Percentiles rank a stretch among this genome's conserved stretches.
Evolutionary conservation across 192 early-diverging fungal species (phyloP).

Genomic region (Coemansia sp.): DNA sequence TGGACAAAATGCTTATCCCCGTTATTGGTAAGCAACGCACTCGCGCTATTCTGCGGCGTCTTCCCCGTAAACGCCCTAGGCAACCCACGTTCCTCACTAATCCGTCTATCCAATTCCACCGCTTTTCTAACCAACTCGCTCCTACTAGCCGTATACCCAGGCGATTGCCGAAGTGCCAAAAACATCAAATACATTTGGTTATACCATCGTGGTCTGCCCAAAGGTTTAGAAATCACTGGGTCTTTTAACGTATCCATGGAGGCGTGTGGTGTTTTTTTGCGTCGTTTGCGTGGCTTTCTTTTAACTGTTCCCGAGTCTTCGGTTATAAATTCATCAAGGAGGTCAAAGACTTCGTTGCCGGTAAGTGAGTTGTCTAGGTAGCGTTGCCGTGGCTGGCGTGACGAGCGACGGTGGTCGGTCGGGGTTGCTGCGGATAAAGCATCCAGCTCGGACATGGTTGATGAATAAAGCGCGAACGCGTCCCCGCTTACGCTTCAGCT

Average conservation of each 20-base stretch:
- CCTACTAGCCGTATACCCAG: constrained; percentile 67
- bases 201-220: constrained; percentile 75
- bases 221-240: neutral
- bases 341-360: constrained; percentile 48
- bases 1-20: constrained; percentile 73
- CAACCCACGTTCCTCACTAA: constrained; percentile 68
- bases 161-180: constrained; percentile 71
- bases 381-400: constrained; percentile 33
- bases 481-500: too few relatives aligned
- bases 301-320: constrained; percentile 11
- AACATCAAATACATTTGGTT: constrained; percentile 86
- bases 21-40: constrained; percentile 74
- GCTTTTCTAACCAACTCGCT: constrained; percentile 72
- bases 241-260: neutral
- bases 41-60: constrained; percentile 79
- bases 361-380: constrained; percentile 40
- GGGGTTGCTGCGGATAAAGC: neutral
- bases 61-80: constrained; percentile 86
- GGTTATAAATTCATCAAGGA: constrained; percentile 42
- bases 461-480: too few relatives aligned
- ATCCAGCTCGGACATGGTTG: neutral
- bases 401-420: constrained; percentile 28
- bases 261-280: constrained; percentile 4
- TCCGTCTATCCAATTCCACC: constrained; percentile 74
- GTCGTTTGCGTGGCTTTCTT: constrained; percentile 6